Percentiles rank a stretch among this genome's conserved stretches.
Conservation (phyloP, 169 alveolate genomes). For the Pseudocohnilembus persalinus region DNA sequence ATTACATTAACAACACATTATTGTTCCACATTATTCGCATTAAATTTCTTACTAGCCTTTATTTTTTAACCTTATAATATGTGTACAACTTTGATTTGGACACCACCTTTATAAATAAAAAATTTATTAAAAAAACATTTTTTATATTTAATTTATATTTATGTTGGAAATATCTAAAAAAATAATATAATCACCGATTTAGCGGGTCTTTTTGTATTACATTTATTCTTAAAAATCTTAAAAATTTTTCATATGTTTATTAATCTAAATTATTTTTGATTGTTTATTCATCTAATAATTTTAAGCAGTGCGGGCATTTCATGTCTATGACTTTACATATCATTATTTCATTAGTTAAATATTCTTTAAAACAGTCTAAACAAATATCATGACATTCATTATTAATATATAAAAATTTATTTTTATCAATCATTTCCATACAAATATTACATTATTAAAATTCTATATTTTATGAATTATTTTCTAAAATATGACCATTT, state of each 20-base stretch:
- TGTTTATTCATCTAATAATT: not conserved
- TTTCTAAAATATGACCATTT: not conserved
- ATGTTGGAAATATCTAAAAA: no score
- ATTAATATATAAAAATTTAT: conserved; percentile 4
- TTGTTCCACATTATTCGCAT: conserved; percentile 6
- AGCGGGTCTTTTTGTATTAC: conserved; percentile 6
- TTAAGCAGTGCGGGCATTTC: conserved; percentile 20
- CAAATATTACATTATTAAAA: not conserved
- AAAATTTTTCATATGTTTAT: conserved; percentile 1
- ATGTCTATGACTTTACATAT: not conserved
- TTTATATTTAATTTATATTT: no score
- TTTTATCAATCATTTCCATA: not conserved
- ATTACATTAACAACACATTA: conserved; percentile 23
- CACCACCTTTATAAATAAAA: conserved; percentile 6
- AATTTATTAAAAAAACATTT: no score
- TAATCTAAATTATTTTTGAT: not conserved
- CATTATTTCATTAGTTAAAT: conserved; percentile 1
- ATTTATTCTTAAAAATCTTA: not conserved
- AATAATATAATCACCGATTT: not conserved
- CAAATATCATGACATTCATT: conserved; percentile 8
- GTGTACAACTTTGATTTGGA: conserved; percentile 4
- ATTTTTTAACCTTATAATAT: not conserved
- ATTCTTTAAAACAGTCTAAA: conserved; percentile 5
- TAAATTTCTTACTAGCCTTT: not conserved
- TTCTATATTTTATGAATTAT: not conserved